phyloP scores from a whole-genome alignment of 139 green algal genomes.

The Tetradesmus lagerheimii region DNA sequence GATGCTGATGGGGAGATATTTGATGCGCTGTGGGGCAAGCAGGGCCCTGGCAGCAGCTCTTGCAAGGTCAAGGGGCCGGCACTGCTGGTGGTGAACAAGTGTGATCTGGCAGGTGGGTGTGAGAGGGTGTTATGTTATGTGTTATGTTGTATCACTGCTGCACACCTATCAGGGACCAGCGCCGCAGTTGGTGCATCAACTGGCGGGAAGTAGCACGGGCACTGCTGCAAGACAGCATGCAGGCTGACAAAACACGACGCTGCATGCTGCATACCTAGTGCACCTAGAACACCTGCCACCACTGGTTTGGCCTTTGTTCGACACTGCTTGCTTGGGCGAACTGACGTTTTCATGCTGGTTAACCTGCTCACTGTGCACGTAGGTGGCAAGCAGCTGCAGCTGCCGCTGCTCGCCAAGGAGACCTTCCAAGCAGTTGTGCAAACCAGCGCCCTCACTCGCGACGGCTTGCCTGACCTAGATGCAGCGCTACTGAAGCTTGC shows the following conservation, averaged over 20 bases:
- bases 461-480: constrained; percentile 78
- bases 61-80: constrained; percentile 61
- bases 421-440: constrained; percentile 62
- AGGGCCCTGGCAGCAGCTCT: constrained; percentile 48
- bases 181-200: too few species aligned
- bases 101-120: constrained; percentile 71
- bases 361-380: too few species aligned
- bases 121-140: not conserved
- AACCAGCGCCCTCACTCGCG: constrained; percentile 72
- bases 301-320: too few species aligned
- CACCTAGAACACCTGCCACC: too few species aligned
- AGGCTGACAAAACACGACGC: too few species aligned
- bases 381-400: constrained; percentile 43
- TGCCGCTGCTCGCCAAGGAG: constrained; percentile 39
- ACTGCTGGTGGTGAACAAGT: constrained; percentile 95
- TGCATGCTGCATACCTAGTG: too few species aligned
- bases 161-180: too few species aligned
- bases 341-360: too few species aligned
- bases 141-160: too few species aligned
- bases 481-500: constrained; percentile 42
- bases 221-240: not conserved
- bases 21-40: constrained; percentile 60
- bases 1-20: constrained; percentile 75
- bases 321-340: too few species aligned
- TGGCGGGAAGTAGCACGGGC: too few species aligned